Percentiles rank a stretch among this genome's conserved stretches.
Evolutionary conservation across 495 filamentous ascomycete genomes (phyloP).

Genomic region (Penicillium egyptiacum): DNA sequence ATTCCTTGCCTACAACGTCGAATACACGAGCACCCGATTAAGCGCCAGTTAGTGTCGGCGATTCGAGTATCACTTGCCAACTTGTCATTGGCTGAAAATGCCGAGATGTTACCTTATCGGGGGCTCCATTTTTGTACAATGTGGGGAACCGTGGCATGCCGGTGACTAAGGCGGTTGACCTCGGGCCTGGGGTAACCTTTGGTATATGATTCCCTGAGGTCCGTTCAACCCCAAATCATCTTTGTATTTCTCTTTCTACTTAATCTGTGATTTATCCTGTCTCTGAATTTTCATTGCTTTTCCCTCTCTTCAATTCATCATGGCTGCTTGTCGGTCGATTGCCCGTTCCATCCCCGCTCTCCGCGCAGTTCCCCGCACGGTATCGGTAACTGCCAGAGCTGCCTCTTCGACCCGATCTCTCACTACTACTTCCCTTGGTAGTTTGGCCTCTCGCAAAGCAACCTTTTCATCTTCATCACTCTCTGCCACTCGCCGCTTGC

Average conservation of each 20-base stretch:
- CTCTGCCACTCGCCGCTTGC: constrained; percentile 44
- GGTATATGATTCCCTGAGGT: constrained; percentile 12
- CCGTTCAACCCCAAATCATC: not conserved
- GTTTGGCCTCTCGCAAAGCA: constrained; percentile 20
- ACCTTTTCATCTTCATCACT: constrained; percentile 23
- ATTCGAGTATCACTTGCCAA: not conserved
- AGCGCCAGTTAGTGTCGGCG: constrained; percentile 19
- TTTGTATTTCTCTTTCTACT: constrained; percentile 7
- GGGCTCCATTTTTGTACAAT: constrained; percentile 5
- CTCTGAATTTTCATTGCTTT: not conserved
- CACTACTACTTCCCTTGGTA: constrained; percentile 26
- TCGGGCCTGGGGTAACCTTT: constrained; percentile 28
- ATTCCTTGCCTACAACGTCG: not conserved
- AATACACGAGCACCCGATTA: not conserved
- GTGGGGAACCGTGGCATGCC: constrained; percentile 7
- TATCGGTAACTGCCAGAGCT: constrained; percentile 29
- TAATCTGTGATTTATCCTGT: constrained; percentile 1
- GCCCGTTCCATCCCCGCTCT: constrained; percentile 47
- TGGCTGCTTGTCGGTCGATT: constrained; percentile 49
- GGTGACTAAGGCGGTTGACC: constrained; percentile 27
- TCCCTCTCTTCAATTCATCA: constrained; percentile 22
- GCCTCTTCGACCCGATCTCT: constrained; percentile 33
- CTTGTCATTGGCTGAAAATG: constrained; percentile 18
- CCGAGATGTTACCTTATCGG: constrained; percentile 29
- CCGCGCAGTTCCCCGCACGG: constrained; percentile 47